Base-by-base conservation (phyloP, 2,329 filamentous ascomycete genomes). In the Herpotrichia juniperi region DNA sequence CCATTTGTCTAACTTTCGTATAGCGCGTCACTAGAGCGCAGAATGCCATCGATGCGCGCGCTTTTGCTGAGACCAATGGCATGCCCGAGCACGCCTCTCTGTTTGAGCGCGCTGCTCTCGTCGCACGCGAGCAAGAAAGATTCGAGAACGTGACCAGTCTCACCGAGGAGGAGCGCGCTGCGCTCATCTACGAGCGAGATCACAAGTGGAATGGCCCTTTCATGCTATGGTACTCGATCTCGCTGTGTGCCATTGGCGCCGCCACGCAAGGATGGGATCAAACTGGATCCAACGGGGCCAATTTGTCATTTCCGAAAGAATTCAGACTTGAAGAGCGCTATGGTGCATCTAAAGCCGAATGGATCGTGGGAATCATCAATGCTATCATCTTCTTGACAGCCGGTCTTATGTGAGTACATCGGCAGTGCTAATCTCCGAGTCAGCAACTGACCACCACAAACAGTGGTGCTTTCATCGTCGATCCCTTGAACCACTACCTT, bases 261-360 rank as follows among this genome's bases (percentile, higher is more conserved):
- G 86, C 86, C n/a, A 85, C 89, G 9, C 74, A 78, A 51, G 85
- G 86, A 21, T 88, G 85, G 86, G 86, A 88, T 57, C 83, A 87
- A 69, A 87, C 85, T 17, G 85, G 76, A 14, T 68, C 69, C 32
- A 72, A 76, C 57, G 72, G 73, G 31, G 85, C 86, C 50, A 88
- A 85, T 59, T 74, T 88, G 58, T 81, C 81, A 44, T 87, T 87
- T 57, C 86, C 84, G 0, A 48, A 71, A 0, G 78, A 78, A 26
- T 85, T 86, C 43, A 76, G 76, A 12, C 14, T 43, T 14, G 9
- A 31, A n/a, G 28, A 31, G n/a, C n/a, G n/a, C n/a, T n/a, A 25
- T 12, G 42, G 54, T 8, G 46, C 39, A 19, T 65, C 54, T 2
- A 53, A 44, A 12, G 58, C 61, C 32, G 64, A 69, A 26, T 72